Evolutionary conservation across 768 basidiomycete genomes (phyloP), one percentile per base, ranked within the genome.

Genomic region (Mycena galericulata): DNA sequence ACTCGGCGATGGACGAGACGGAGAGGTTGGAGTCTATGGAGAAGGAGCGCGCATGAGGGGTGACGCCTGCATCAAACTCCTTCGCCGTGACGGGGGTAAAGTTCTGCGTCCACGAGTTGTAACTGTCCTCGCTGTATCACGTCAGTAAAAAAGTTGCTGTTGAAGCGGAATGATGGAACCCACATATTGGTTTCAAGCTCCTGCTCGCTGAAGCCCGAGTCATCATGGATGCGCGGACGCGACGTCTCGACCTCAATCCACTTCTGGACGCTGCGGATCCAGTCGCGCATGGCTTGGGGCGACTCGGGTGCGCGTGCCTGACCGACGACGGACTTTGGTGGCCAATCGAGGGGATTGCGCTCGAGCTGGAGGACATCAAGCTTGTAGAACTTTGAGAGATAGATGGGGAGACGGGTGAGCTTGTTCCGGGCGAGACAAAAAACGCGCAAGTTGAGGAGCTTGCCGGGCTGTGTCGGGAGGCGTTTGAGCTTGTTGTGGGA

Each of bases 261-360:
- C 63, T 77, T 82, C 77, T 93, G 92, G 67, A 98, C 74, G 61
- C 80, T 80, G 41, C 80, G 80, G 58, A 97, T 89, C 92, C 95
- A 96, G 46, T 89, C 86, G 75, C 86, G 87, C 84, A 90, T 88
- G 20, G 82, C 82, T 55, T 88, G 84, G 34, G 82, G 78, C 64
- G 86, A 84, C 51, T 86, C 81, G 20, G 77, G 70, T 29, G 84
- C 82, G 47, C 76, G 80, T 14, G 80, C 76, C 20, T 77, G 74
- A 47, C 86, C 85, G 76, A 91, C 75, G 17, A 92, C 81, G 53
- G 81, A 65, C 68, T 82, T 86, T 9, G 94, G 92, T 0, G 97
- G 97, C 95, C 96, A 99, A 78, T 96, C 92, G 41, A 98, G 86
- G 4, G 97, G 97, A 75, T 99, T 99, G 69, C 92, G 89, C 70